Conservation (phyloP, 768 basidiomycete genomes). For the Kwoniella dejecticola region DNA sequence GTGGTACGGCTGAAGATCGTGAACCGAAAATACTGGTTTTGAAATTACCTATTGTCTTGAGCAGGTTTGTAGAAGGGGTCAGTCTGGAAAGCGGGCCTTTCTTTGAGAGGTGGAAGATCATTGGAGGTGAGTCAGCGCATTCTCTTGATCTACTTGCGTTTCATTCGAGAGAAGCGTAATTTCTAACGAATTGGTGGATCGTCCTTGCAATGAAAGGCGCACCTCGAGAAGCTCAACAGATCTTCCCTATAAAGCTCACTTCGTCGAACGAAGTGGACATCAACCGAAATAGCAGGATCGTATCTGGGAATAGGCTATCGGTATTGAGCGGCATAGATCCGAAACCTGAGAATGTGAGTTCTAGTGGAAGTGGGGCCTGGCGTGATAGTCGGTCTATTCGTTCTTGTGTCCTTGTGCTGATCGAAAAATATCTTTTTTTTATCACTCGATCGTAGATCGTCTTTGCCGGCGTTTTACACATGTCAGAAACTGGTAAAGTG, state of each 20-base stretch:
- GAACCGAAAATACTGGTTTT: constrained; percentile 67
- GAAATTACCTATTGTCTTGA: constrained; percentile 79
- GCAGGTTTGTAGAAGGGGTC: constrained; percentile 93
- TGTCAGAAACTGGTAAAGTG: constrained; percentile 86
- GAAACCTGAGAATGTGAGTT: constrained; percentile 74
- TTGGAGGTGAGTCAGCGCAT: constrained; percentile 71
- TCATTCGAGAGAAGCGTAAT: too few species aligned
- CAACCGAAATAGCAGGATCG: constrained; percentile 70
- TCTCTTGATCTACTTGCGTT: too few species aligned
- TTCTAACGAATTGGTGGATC: background rate
- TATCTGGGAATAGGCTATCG: constrained; percentile 75
- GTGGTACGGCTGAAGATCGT: background rate
- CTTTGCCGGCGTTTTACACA: constrained; percentile 93
- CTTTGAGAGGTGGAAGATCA: constrained; percentile 97
- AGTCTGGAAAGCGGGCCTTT: constrained; percentile 80
- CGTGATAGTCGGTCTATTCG: too few species aligned
- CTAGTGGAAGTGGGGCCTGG: too few species aligned
- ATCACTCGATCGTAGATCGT: constrained; percentile 61
- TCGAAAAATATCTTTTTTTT: background rate
- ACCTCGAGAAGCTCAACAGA: constrained; percentile 83
- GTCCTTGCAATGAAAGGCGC: constrained; percentile 61
- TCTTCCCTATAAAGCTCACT: constrained; percentile 78
- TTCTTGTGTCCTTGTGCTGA: background rate
- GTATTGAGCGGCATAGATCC: constrained; percentile 84
- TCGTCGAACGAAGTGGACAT: constrained; percentile 71